Evolutionary conservation across 169 alveolate species (phyloP).

Genomic region (Neospora caninum): DNA sequence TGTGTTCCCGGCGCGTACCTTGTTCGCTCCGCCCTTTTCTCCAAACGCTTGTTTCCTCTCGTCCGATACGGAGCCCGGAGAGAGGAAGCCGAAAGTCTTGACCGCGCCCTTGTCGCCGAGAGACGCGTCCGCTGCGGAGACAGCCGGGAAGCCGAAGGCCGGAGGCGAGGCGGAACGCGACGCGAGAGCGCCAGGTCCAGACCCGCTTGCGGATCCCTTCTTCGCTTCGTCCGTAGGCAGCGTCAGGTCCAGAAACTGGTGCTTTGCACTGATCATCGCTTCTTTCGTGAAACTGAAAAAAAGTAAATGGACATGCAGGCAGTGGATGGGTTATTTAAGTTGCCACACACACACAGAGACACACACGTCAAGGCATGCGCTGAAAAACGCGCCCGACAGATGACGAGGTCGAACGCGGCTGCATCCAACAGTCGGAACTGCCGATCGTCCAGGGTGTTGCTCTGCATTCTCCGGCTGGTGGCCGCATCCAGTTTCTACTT

Average conservation of each 20-base stretch:
- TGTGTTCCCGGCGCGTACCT: no score
- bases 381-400: no score
- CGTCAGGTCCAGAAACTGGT: constrained; percentile 66
- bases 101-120: neutral
- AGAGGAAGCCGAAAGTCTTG: neutral
- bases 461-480: no score
- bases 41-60: neutral
- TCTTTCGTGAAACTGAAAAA: constrained; percentile 70
- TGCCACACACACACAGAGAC: no score
- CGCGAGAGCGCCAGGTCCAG: constrained; percentile 1
- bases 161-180: neutral
- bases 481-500: no score
- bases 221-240: constrained; percentile 47
- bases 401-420: no score
- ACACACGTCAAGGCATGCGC: no score
- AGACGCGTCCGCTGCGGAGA: neutral
- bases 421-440: no score
- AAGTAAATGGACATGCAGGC: no score
- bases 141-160: neutral
- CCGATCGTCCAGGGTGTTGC: no score
- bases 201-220: constrained; percentile 33
- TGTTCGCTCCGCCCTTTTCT: no score
- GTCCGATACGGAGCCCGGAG: neutral
- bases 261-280: constrained; percentile 70
- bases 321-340: no score